A percentile compares a stretch with the other conserved stretches of the same genome.
Evolutionary conservation across 768 basidiomycete species (phyloP).

Genomic region (Suillus brevipes): DNA sequence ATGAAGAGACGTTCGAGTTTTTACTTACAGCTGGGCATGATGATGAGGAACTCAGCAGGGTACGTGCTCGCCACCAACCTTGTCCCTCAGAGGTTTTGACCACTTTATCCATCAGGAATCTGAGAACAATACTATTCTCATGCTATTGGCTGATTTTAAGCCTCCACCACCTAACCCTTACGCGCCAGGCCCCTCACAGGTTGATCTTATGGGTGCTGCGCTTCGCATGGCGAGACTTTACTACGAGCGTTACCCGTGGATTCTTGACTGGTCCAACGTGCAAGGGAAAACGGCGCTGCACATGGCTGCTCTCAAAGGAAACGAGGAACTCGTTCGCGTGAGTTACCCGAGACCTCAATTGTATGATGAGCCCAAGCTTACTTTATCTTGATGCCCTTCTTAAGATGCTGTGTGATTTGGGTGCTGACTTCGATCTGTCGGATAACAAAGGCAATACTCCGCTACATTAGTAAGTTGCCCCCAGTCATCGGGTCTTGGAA

Average conservation of each 20-base stretch:
- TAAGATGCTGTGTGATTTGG: conserved; percentile 89
- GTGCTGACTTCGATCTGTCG: conserved; percentile 85
- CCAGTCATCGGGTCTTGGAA: conserved; percentile 7
- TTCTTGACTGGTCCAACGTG: conserved; percentile 90
- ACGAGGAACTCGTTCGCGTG: conserved; percentile 86
- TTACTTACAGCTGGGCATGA: conserved; percentile 85
- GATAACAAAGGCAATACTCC: conserved; percentile 93
- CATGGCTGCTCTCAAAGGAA: conserved; percentile 84
- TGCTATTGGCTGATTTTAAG: conserved; percentile 85
- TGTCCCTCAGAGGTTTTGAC: conserved; percentile 16
- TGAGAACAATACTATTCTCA: conserved; percentile 91
- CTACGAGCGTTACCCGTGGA: conserved; percentile 81
- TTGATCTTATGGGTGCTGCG: conserved; percentile 68
- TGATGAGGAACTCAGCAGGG: conserved; percentile 89
- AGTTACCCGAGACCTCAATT: conserved; percentile 30
- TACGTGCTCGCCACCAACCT: conserved; percentile 38
- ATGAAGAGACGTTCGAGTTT: conserved; percentile 93
- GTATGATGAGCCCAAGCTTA: conserved; percentile 12
- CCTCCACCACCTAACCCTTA: conserved; percentile 50
- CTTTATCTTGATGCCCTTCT: conserved; percentile 17
- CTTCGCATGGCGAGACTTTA: conserved; percentile 88
- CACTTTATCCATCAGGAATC: conserved; percentile 59
- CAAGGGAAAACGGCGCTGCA: conserved; percentile 91
- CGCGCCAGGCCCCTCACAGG: conserved; percentile 45
- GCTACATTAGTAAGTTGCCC: conserved; percentile 77